phyloP scores from a whole-genome alignment of 1,139 yeast species.

The Insectozyma bohioensis region DNA sequence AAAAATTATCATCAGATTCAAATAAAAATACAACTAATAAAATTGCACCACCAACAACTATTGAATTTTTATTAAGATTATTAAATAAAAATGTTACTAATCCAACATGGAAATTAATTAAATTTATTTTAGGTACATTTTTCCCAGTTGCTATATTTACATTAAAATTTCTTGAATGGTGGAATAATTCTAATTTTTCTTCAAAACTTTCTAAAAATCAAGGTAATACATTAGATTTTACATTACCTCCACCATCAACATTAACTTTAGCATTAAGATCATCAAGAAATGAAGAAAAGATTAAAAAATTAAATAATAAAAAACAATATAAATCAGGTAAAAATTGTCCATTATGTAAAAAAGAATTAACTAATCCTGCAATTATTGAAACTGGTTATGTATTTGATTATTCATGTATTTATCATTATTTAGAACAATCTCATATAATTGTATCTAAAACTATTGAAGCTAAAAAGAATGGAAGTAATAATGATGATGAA shows the following conservation, averaged over 20 bases:
- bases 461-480: constrained; percentile 15
- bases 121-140: constrained; percentile 49
- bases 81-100: constrained; percentile 30
- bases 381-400: constrained; percentile 90
- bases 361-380: constrained; percentile 73
- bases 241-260: constrained; percentile 55
- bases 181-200: constrained; percentile 81
- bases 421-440: constrained; percentile 55
- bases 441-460: constrained; percentile 33
- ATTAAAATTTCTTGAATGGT: constrained; percentile 88
- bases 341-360: constrained; percentile 72
- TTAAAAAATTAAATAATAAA: constrained; percentile 13
- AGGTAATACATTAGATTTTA: constrained; percentile 47
- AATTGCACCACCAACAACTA: constrained; percentile 52
- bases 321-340: constrained; percentile 30
- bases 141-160: constrained; percentile 85
- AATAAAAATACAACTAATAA: constrained; percentile 24
- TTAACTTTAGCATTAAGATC: constrained; percentile 19
- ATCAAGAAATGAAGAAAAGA: no score
- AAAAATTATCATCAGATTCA: constrained; percentile 14
- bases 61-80: constrained; percentile 40
- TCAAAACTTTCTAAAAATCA: constrained; percentile 56
- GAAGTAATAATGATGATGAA: constrained; percentile 9
- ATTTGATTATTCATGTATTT: constrained; percentile 86
- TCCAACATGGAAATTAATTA: constrained; percentile 42